These are phyloP conservation scores for Amylocystis lapponica DNA, from an alignment of 768 basidiomycete species.

Conservation along the genomic window DNA sequence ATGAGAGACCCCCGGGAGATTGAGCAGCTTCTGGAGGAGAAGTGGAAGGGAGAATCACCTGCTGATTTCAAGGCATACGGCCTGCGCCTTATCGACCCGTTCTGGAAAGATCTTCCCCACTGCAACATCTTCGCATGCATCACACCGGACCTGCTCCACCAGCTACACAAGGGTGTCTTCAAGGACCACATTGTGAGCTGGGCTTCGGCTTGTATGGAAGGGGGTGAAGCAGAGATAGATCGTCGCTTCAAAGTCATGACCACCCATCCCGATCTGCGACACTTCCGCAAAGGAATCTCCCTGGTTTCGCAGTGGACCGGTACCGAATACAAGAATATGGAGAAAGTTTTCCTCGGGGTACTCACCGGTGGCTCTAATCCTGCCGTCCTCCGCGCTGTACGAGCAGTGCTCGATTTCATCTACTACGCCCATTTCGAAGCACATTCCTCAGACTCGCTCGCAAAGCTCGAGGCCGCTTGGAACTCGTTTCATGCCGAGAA, in stretches of 20 bases:
- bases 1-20: conserved; percentile 3
- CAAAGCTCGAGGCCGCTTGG: conserved; percentile 10
- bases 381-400: conserved; percentile 18
- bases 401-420: conserved; percentile 23
- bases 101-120: conserved; percentile 37
- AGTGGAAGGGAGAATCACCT: too few species aligned
- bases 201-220: conserved; percentile 2
- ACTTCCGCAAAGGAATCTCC: conserved; percentile 40
- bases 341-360: conserved; percentile 23
- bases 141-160: conserved; percentile 40
- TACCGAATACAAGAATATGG: conserved; percentile 33
- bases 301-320: conserved; percentile 38
- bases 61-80: too few species aligned
- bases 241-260: conserved; percentile 27
- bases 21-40: too few species aligned
- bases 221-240: conserved; percentile 31
- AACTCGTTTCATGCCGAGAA: conserved; percentile 22
- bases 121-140: conserved; percentile 34
- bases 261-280: conserved; percentile 26
- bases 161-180: conserved; percentile 43
- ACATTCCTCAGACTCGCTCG: conserved; percentile 17
- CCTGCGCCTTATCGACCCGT: conserved; percentile 24
- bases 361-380: conserved; percentile 20
- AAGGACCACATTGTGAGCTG: conserved; percentile 36
- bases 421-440: conserved; percentile 21